Evolutionary conservation across 306 rosid species (phyloP), one percentile per base, ranked within the genome.

Genomic region (Vigna nakashimae): DNA sequence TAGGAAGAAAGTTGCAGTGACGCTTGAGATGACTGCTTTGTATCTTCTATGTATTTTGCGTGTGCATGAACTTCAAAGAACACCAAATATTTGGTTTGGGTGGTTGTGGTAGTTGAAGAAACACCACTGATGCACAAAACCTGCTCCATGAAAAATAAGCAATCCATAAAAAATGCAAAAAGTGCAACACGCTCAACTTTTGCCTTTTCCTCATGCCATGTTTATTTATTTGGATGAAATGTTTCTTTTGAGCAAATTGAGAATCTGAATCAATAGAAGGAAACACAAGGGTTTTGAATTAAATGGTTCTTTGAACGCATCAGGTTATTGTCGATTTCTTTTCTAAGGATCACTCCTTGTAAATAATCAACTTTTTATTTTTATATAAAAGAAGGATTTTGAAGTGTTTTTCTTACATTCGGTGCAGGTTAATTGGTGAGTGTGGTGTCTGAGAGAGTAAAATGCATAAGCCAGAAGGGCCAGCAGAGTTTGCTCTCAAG

Each of bases 401-500:
- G 64, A 80, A 38, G 1, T 68, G n/a, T 38, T 74, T 74, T 60
- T 15, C 49, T 74, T 48, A 51, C 59, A 60, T 48, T 26, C 46
- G 18, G 2, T 78, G 57, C 69, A 79, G 80, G 59, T 57, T 67
- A 74, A 60, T 59, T 53, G 42, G 46, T 62, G 28, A 56, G 62
- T 62, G 49, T 62, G 15, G 82, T 71, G 65, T 59, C 69, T 57
- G 43, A 71, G 71, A 45, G 43, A 51, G 42, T 75, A 73, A 77
- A 74, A 92, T 90, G 96, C 92, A 88, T 91, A 92, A 87, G 84
- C 82, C 86, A 71, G 84, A 82, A 9, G 91, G 73, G 74, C 40
- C 86, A 56, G 76, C 58, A 46, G 97, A 92, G 8, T 92, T 90
- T 46, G 88, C 90, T 84, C 79, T 92, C 18, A 92, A 90, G 75